These are phyloP conservation scores for Penicillium palitans DNA, from an alignment of 2,329 filamentous ascomycete species.

Conservation along the genomic window DNA sequence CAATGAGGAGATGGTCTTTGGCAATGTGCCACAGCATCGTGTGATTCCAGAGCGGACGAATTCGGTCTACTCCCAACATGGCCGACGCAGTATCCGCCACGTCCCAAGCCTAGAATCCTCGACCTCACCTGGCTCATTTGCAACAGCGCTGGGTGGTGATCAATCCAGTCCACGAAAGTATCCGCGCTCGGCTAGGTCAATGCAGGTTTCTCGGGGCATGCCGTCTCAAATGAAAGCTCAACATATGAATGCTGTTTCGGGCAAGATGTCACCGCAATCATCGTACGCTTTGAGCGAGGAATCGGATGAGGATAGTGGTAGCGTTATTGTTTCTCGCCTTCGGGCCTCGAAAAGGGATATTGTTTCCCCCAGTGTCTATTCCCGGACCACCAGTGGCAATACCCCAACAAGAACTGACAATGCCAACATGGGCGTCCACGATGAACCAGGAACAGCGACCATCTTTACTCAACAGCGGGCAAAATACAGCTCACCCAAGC, in stretches of 20 bases:
- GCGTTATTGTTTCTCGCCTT: conserved; percentile 19
- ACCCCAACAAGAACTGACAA: conserved; percentile 23
- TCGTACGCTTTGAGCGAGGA: conserved; percentile 7
- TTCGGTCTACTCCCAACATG: conserved; percentile 27
- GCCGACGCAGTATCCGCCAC: conserved; percentile 33
- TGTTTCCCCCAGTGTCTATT: conserved; percentile 46
- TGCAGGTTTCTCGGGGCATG: conserved; percentile 3
- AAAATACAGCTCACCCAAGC: conserved; percentile 35
- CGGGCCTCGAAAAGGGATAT: conserved; percentile 12
- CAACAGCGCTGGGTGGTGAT: conserved; percentile 28
- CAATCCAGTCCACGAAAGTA: conserved; percentile 25
- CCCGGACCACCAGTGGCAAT: conserved; percentile 41
- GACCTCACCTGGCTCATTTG: conserved; percentile 32
- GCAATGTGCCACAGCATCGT: conserved; percentile 34
- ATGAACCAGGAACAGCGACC: conserved; percentile 39
- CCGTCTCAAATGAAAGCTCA: conserved; percentile 1
- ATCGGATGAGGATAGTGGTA: conserved; percentile 23
- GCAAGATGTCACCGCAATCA: not conserved
- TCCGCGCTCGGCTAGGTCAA: conserved; percentile 4
- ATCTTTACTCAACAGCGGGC: conserved; percentile 36
- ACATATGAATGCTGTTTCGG: not conserved
- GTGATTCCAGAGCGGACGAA: conserved; percentile 31
- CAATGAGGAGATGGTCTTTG: conserved; percentile 29
- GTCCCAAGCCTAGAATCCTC: conserved; percentile 36
- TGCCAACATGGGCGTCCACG: conserved; percentile 11